phyloP scores from a whole-genome alignment of 257 asterid species.

The Solanum sitiens region DNA sequence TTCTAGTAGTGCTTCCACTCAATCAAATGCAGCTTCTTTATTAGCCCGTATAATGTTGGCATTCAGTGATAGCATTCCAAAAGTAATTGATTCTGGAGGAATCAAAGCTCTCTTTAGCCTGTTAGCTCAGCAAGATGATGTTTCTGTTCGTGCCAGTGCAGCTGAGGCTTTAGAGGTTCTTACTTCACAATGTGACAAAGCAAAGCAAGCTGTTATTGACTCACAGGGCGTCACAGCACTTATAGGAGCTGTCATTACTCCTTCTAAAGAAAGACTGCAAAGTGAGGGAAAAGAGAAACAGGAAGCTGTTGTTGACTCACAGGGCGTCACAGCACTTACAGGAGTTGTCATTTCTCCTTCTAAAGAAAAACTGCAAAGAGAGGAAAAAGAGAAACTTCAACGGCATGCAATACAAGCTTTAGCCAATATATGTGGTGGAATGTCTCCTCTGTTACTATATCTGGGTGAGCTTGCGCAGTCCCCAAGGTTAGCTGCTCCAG shows the following conservation, averaged over 20 bases:
- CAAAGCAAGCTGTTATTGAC: conserved; percentile 50
- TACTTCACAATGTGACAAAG: conserved; percentile 48
- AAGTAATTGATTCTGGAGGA: conserved; percentile 62
- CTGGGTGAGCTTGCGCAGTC: conserved; percentile 84
- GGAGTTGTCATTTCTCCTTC: conserved; percentile 78
- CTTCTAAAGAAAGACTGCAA: conserved; percentile 68
- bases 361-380: conserved; percentile 63
- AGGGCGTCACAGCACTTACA: conserved; percentile 57
- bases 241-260: conserved; percentile 68
- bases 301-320: conserved; percentile 44
- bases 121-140: conserved; percentile 48
- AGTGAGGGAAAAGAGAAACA: conserved; percentile 59
- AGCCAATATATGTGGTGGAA: conserved; percentile 69
- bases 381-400: conserved; percentile 62
- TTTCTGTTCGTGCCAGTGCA: conserved; percentile 63
- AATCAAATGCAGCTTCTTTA: conserved; percentile 83
- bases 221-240: conserved; percentile 58
- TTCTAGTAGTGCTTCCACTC: conserved; percentile 50
- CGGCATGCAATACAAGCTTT: conserved; percentile 55
- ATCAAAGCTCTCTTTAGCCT: conserved; percentile 50
- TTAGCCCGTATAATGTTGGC: conserved; percentile 54
- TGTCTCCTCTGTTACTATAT: conserved; percentile 46
- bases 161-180: conserved; percentile 80
- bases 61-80: conserved; percentile 53
- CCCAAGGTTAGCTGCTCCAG: conserved; percentile 81